Evolutionary conservation across 2,329 filamentous ascomycete species (phyloP).

Genomic region (Pestalotiopsis sp.): DNA sequence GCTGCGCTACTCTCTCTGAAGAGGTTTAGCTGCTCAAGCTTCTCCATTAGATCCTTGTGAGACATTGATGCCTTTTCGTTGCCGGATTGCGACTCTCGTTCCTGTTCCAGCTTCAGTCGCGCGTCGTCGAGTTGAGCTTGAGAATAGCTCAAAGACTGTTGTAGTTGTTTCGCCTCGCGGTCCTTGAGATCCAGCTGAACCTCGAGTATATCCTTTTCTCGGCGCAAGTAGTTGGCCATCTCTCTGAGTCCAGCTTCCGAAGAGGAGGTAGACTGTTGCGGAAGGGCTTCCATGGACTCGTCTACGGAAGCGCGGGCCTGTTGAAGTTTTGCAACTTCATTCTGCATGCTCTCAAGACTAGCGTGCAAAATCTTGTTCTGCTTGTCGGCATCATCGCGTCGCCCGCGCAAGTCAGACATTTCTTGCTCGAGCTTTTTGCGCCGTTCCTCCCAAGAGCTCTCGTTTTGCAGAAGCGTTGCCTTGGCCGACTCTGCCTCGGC

Average conservation of each 20-base stretch:
- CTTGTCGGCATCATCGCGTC: conserved; percentile 80
- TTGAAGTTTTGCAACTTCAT: conserved; percentile 80
- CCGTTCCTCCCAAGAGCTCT: conserved; percentile 86
- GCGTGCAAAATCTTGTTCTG: conserved; percentile 91
- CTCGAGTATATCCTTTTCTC: conserved; percentile 97
- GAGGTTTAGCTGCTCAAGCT: conserved; percentile 91
- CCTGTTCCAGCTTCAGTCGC: conserved; percentile 86
- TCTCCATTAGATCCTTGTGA: conserved; percentile 90
- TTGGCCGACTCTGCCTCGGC: conserved; percentile 87
- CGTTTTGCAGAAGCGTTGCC: conserved; percentile 75
- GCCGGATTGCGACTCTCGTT: conserved; percentile 77
- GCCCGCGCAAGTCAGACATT: conserved; percentile 73
- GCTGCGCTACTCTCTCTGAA: conserved; percentile 95
- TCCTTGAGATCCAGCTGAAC: conserved; percentile 91
- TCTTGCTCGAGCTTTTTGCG: conserved; percentile 83
- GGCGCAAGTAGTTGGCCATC: conserved; percentile 85
- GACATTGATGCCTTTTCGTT: conserved; percentile 73
- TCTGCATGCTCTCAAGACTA: conserved; percentile 81
- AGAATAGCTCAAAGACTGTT: conserved; percentile 86
- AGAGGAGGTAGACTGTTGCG: conserved; percentile 54
- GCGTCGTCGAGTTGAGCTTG: conserved; percentile 88
- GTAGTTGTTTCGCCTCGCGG: conserved; percentile 84
- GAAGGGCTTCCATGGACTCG: conserved; percentile 55
- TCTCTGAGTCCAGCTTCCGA: conserved; percentile 81
- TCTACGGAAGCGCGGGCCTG: conserved; percentile 65